phyloP scores from a whole-genome alignment of 768 basidiomycete species.

The Tylopilus sp. region DNA sequence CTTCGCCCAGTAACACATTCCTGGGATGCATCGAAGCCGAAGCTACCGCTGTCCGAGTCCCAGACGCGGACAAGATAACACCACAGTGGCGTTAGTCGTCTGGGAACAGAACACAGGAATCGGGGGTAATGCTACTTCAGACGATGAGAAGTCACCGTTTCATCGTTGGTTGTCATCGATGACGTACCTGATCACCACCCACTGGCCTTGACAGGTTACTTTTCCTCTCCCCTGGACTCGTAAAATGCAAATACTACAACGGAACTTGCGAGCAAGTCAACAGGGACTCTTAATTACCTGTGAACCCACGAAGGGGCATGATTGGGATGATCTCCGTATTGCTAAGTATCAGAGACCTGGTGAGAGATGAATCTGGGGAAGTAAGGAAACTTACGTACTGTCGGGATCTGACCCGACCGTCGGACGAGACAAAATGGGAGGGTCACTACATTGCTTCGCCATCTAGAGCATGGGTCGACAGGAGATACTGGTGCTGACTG shows the following conservation, averaged over 20 bases:
- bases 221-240: not conserved
- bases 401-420: not conserved
- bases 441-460: not conserved
- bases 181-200: not conserved
- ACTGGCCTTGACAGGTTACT: not conserved
- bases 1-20: not conserved
- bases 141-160: not conserved
- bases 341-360: not conserved
- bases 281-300: not conserved
- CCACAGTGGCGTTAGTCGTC: not conserved
- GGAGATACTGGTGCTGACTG: not conserved
- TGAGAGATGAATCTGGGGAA: constrained; percentile 10
- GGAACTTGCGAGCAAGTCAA: not conserved
- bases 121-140: not conserved
- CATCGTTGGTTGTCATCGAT: not conserved
- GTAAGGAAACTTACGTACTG: constrained; percentile 8
- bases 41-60: not conserved
- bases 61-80: not conserved
- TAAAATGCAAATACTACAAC: not conserved
- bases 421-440: not conserved
- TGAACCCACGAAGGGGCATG: not conserved
- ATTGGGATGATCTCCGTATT: not conserved
- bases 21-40: not conserved
- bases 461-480: not conserved
- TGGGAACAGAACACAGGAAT: not conserved